Conservation (phyloP, 2,329 filamentous ascomycete species). For the Colletotrichum siamense region DNA sequence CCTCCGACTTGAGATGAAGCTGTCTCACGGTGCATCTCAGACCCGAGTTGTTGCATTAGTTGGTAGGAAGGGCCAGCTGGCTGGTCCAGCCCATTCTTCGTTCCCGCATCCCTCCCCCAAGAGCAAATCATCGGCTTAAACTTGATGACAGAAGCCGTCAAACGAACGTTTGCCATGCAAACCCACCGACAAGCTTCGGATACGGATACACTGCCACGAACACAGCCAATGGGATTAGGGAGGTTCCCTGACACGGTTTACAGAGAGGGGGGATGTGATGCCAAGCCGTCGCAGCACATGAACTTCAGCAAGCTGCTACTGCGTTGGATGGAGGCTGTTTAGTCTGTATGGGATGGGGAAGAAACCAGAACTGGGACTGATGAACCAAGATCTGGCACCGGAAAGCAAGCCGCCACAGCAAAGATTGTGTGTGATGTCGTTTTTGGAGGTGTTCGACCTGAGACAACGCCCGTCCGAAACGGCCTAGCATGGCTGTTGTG, state of each 20-base stretch:
- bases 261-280: not conserved
- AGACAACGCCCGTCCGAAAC: constrained; percentile 11
- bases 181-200: constrained; percentile 3
- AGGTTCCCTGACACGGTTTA: not conserved
- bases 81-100: not conserved
- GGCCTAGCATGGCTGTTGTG: not conserved
- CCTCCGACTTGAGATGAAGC: constrained; percentile 18
- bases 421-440: not conserved
- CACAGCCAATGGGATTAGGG: not conserved
- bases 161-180: constrained; percentile 3
- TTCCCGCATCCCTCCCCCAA: not conserved
- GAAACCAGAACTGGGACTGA: not conserved
- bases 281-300: constrained; percentile 9
- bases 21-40: constrained; percentile 21
- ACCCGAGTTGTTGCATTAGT: constrained; percentile 18
- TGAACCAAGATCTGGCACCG: not conserved
- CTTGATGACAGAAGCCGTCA: constrained; percentile 14
- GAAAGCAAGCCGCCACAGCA: not conserved
- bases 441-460: constrained; percentile 7
- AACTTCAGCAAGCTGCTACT: not conserved
- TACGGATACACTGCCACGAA: not conserved
- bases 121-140: constrained; percentile 10
- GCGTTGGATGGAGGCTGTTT: not conserved
- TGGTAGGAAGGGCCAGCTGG: not conserved
- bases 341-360: not conserved